phyloP scores from a whole-genome alignment of 768 basidiomycete genomes.

The Serendipita sp. region DNA sequence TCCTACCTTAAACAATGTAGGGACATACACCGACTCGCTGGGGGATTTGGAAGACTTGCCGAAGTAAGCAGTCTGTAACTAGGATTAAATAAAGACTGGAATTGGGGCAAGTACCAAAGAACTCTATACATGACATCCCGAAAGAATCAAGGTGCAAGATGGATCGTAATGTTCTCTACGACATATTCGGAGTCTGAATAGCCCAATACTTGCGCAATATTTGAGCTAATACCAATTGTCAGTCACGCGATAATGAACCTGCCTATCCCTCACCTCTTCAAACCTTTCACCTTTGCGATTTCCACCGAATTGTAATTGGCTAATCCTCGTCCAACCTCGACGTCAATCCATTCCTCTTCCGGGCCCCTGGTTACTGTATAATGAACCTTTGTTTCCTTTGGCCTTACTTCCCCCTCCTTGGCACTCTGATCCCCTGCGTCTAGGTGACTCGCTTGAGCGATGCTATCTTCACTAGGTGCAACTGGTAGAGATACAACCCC shows the following conservation, averaged over 20 bases:
- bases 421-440: neutral
- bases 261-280: conserved; percentile 61
- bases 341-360: conserved; percentile 45
- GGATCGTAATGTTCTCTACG: conserved; percentile 84
- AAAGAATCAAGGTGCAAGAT: conserved; percentile 28
- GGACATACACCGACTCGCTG: too few species aligned
- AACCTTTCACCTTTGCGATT: conserved; percentile 70
- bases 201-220: conserved; percentile 63
- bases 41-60: too few species aligned
- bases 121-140: neutral
- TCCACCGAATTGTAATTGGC: conserved; percentile 94
- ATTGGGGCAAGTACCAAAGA: too few species aligned
- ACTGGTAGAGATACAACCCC: neutral
- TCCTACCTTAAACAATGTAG: too few species aligned
- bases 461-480: neutral
- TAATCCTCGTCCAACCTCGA: conserved; percentile 85
- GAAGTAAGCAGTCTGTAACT: too few species aligned
- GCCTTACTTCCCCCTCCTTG: neutral
- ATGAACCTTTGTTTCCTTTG: neutral
- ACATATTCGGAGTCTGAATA: conserved; percentile 97
- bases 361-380: conserved; percentile 12
- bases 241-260: neutral
- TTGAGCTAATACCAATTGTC: conserved; percentile 35
- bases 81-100: too few species aligned
- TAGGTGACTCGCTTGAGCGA: too few species aligned